Evolutionary conservation across 768 basidiomycete genomes (phyloP).

Genomic region (Lentinula boryana): DNA sequence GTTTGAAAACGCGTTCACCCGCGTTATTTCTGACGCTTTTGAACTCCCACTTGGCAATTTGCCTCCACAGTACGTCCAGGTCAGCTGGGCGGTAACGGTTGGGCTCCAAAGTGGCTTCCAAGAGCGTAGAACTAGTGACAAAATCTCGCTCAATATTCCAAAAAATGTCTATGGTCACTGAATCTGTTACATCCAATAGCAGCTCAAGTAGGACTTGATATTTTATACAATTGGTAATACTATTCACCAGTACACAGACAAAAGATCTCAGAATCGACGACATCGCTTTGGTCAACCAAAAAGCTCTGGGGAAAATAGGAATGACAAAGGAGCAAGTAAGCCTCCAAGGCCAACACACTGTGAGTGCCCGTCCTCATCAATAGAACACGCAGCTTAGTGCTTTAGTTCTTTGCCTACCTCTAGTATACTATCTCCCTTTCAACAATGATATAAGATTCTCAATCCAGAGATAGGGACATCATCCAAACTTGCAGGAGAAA

Average conservation of each 20-base stretch:
- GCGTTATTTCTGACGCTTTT: too few species aligned
- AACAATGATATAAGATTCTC: not conserved
- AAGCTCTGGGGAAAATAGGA: not conserved
- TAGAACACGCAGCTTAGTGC: not conserved
- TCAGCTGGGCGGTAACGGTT: too few species aligned
- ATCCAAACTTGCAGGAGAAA: slow-evolving; percentile 27
- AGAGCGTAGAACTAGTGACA: too few species aligned
- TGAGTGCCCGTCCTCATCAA: not conserved
- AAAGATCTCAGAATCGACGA: not conserved
- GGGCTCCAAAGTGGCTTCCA: too few species aligned
- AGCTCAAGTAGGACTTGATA: not conserved
- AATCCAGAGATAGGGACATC: slow-evolving; percentile 29
- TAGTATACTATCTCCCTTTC: not conserved
- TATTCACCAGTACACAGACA: not conserved
- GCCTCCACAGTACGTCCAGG: too few species aligned
- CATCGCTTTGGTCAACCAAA: not conserved
- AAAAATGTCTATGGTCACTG: not conserved
- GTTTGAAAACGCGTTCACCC: not conserved
- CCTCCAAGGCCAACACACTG: slow-evolving; percentile 1
- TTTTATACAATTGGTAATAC: not conserved
- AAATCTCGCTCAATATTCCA: not conserved
- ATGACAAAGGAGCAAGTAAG: not conserved
- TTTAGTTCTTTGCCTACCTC: slow-evolving; percentile 3
- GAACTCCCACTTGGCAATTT: too few species aligned
- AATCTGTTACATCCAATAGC: not conserved